Evolutionary conservation across 176 grass and related monocot genomes (phyloP).

Genomic region (Thinopyrum elongatum): DNA sequence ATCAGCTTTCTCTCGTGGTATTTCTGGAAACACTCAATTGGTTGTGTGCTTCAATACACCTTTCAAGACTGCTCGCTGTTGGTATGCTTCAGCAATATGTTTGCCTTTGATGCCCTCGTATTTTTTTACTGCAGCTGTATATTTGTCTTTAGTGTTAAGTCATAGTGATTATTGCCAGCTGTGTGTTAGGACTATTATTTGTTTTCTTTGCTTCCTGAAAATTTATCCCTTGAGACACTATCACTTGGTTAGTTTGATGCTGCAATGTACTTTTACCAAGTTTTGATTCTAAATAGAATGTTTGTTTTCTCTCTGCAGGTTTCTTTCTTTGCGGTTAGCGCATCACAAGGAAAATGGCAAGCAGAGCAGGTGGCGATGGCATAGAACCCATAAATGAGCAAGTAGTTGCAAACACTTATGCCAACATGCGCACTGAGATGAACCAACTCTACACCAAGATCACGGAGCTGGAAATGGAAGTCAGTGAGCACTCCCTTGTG

Average conservation of each 20-base stretch:
- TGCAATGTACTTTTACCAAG: neutral
- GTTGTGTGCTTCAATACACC: neutral
- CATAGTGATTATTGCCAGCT: neutral
- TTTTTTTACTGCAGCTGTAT: neutral
- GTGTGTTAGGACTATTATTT: neutral
- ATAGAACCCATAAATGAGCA: conserved; percentile 72
- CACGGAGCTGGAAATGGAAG: conserved; percentile 82
- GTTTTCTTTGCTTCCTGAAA: neutral
- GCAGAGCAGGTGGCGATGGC: conserved; percentile 37
- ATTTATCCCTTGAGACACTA: neutral
- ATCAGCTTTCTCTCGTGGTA: neutral
- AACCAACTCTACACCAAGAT: conserved; percentile 94
- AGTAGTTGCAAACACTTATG: conserved; percentile 61
- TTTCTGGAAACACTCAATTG: neutral
- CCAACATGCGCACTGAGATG: conserved; percentile 69
- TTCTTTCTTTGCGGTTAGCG: neutral
- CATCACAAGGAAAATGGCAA: conserved; percentile 50
- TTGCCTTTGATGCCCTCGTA: neutral
- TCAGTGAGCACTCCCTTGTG: conserved; percentile 80
- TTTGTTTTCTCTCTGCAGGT: neutral
- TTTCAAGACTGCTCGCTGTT: neutral
- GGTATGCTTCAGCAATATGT: neutral
- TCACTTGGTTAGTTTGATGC: neutral
- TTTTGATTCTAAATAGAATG: neutral
- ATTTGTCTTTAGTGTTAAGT: neutral